phyloP scores from a whole-genome alignment of 2,329 filamentous ascomycete species.

The Stachybotrys chartarum region DNA sequence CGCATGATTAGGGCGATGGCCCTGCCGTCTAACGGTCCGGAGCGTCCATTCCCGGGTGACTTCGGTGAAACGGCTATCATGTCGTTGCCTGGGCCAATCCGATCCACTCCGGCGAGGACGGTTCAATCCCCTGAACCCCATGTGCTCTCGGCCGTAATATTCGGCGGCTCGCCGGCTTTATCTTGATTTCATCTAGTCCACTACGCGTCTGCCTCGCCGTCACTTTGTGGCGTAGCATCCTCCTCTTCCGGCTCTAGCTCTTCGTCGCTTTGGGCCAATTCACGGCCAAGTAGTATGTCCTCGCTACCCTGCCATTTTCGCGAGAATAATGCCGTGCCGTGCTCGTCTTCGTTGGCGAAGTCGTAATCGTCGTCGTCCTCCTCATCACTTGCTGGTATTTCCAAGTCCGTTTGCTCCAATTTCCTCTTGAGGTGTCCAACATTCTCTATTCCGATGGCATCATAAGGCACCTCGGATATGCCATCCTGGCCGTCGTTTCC shows the following conservation, averaged over 20 bases:
- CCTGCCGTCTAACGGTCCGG: background rate
- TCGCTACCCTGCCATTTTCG: conserved; percentile 60
- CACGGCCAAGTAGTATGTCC: conserved; percentile 48
- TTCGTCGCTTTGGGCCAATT: conserved; percentile 33
- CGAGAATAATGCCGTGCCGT: conserved; percentile 50
- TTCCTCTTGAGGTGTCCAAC: conserved; percentile 53
- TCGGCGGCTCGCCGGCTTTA: conserved; percentile 25
- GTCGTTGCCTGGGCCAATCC: background rate
- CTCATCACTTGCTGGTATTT: conserved; percentile 46
- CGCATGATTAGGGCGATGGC: background rate
- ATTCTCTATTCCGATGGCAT: conserved; percentile 26
- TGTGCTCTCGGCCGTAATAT: conserved; percentile 9
- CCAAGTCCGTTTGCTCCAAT: conserved; percentile 49
- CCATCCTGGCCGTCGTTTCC: conserved; percentile 30
- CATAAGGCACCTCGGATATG: conserved; percentile 32
- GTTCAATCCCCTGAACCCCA: conserved; percentile 1
- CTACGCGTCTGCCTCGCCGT: conserved; percentile 6
- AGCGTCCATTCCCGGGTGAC: background rate
- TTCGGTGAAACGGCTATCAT: background rate
- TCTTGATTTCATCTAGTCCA: conserved; percentile 8
- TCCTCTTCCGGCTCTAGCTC: conserved; percentile 18
- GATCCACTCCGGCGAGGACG: background rate
- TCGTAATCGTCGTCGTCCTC: conserved; percentile 55
- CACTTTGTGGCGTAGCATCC: conserved; percentile 8
- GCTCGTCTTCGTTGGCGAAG: conserved; percentile 62